Percentiles rank a stretch among this genome's conserved stretches.
These are phyloP conservation scores for Apiotrichum sp. DNA, from an alignment of 1,284 basidiomycete genomes.

Conservation along the genomic window DNA sequence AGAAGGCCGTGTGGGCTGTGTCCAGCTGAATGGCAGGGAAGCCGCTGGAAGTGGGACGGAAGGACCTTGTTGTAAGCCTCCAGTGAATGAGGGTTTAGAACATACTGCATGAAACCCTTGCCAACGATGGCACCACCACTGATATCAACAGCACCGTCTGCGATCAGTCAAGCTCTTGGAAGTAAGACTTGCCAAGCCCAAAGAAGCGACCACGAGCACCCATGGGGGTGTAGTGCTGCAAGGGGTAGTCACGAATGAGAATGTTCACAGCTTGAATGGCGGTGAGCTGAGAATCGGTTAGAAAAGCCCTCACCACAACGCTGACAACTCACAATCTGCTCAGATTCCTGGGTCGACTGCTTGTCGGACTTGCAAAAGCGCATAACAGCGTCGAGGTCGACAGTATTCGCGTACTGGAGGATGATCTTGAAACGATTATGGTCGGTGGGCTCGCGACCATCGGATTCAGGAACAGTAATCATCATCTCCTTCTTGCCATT, in stretches of 20 bases:
- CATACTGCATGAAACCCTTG: slow-evolving; percentile 43
- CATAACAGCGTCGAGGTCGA: slow-evolving; percentile 38
- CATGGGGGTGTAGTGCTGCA: slow-evolving; percentile 31
- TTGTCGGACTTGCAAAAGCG: slow-evolving; percentile 34
- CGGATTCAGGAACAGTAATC: slow-evolving; percentile 39
- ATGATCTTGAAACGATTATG: slow-evolving; percentile 38
- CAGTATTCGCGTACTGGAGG: slow-evolving; percentile 29
- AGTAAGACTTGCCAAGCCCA: slow-evolving; percentile 25
- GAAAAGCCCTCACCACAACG: not conserved
- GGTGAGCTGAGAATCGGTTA: slow-evolving; percentile 20
- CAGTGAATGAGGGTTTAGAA: not conserved
- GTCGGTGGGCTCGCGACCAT: slow-evolving; percentile 29
- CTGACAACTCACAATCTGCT: slow-evolving; percentile 28
- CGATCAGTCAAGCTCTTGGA: not conserved
- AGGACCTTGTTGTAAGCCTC: slow-evolving; percentile 21
- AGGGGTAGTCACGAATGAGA: slow-evolving; percentile 40
- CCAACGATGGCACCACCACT: slow-evolving; percentile 39
- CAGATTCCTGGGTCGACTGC: slow-evolving; percentile 31
- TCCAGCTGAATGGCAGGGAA: slow-evolving; percentile 39
- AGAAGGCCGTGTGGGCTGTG: slow-evolving; percentile 45
- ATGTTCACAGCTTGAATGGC: slow-evolving; percentile 44
- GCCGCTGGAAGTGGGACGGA: slow-evolving; percentile 31
- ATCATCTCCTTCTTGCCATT: slow-evolving; percentile 30
- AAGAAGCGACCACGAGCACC: slow-evolving; percentile 43
- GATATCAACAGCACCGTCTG: slow-evolving; percentile 30